phyloP scores from a whole-genome alignment of 768 basidiomycete genomes.

The Lentinula edodes region DNA sequence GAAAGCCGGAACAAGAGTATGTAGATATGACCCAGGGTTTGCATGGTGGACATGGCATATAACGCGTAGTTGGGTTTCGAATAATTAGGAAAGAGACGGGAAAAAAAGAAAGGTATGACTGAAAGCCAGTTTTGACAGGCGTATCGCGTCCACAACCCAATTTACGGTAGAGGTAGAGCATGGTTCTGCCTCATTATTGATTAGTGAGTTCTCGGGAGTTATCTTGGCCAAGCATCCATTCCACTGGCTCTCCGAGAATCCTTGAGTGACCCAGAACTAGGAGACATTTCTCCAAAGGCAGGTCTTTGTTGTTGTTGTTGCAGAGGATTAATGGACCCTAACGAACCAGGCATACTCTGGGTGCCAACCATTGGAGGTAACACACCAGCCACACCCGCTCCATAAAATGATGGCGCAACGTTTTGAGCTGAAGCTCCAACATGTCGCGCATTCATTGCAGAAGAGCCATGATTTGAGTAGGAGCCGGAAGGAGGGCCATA shows the following conservation, averaged over 20 bases:
- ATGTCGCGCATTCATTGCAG: conserved; percentile 25
- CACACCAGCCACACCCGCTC: conserved; percentile 41
- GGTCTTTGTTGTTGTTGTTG: conserved; percentile 4
- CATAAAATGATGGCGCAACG: conserved; percentile 66
- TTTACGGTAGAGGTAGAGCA: background rate
- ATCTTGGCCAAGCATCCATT: conserved; percentile 76
- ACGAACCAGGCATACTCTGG: background rate
- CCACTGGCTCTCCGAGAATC: conserved; percentile 56
- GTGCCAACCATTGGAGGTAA: background rate
- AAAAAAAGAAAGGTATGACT: conserved; percentile 5
- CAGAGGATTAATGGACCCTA: conserved; percentile 14
- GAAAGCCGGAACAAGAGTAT: background rate
- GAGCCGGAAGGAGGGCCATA: conserved; percentile 1
- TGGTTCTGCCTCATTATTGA: background rate
- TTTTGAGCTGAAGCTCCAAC: conserved; percentile 47
- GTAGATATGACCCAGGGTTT: background rate
- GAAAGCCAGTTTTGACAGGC: background rate
- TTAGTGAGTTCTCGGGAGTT: conserved; percentile 6
- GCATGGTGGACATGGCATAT: background rate
- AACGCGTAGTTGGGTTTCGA: background rate
- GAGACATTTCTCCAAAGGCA: background rate
- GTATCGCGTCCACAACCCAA: background rate
- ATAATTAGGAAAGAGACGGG: background rate
- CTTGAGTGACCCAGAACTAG: conserved; percentile 28
- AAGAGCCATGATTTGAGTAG: background rate